Conservation (phyloP, 2,329 filamentous ascomycete species). For the Aspergillus fischeri region DNA sequence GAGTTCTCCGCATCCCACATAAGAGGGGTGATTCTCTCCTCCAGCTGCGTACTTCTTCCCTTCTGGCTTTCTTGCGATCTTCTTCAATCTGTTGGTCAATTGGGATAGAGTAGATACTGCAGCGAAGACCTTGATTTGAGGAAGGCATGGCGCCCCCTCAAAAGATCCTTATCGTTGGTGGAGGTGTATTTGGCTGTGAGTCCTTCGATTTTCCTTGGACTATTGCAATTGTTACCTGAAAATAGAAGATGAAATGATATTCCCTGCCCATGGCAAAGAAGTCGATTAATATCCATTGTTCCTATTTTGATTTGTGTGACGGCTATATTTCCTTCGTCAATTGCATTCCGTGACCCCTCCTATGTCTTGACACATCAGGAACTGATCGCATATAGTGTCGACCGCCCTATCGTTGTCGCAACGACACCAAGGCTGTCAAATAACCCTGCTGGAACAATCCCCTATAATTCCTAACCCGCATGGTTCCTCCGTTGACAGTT, state of each 20-base stretch:
- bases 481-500: conserved; percentile 57
- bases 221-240: not conserved
- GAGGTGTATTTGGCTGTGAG: conserved; percentile 43
- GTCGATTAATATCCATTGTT: not conserved
- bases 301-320: not conserved
- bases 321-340: not conserved
- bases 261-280: not conserved
- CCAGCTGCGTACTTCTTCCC: not conserved
- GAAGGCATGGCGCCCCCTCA: conserved; percentile 28
- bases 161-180: conserved; percentile 40
- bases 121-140: not conserved
- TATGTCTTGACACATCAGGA: not conserved
- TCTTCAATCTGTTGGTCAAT: not conserved
- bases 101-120: not conserved
- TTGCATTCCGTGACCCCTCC: not conserved
- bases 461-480: conserved; percentile 55
- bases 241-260: not conserved
- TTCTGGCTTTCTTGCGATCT: not conserved
- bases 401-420: conserved; percentile 67
- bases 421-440: conserved; percentile 49
- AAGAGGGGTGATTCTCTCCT: not conserved
- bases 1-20: not conserved
- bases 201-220: conserved; percentile 7
- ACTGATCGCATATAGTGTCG: conserved; percentile 42
- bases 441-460: conserved; percentile 57